Base-by-base conservation (phyloP, 495 filamentous ascomycete genomes). In the Penicillium parvum region DNA sequence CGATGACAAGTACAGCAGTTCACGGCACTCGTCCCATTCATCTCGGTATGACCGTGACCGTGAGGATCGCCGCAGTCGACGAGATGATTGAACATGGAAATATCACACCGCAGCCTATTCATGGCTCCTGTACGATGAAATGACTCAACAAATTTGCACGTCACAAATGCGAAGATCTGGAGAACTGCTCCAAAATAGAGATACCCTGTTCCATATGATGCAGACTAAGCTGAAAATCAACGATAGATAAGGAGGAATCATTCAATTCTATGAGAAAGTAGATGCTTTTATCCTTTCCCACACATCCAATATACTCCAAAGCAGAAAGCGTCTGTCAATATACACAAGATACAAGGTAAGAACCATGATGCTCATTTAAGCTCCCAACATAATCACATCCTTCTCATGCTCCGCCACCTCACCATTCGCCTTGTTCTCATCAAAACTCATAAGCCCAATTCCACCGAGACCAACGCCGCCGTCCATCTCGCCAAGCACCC, bases 401-500 rank as follows among this genome's bases (percentile, higher is more conserved):
- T 72, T 64, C 43, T 71, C 64, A 55, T 63, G 60, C 32, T 69
- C 63, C 28, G 54, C 45, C n/a, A 43, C 43, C 4, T 61, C 56
- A 4, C 50, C 66, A 39, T 52, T 49, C 7, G 30, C 33, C 29
- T 40, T 43, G n/a, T 45, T 35, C 17, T 39, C 32, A 28, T 40
- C 40, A 29, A 57, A 29, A 49, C 42, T 40, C 29, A 44, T 55
- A 41, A 78, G 64, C 15, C 57, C 63, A 33, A 78, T 64, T 15
- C 57, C 63, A 35, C 63, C 63, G 22, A 69, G 58, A 5, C 64
- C 67, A 17, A 76, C 55, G 47, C 66, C 72, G 42, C 81, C 84
- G 57, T 94, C 90, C 94, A 99, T 99, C 71, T 95, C 85, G 50
- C 77, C 72, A 34, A 99, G 70, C 32, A 92, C 86, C 73, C 90